Conservation (phyloP, 148 eudicot genomes). For the Camellia japonica region DNA sequence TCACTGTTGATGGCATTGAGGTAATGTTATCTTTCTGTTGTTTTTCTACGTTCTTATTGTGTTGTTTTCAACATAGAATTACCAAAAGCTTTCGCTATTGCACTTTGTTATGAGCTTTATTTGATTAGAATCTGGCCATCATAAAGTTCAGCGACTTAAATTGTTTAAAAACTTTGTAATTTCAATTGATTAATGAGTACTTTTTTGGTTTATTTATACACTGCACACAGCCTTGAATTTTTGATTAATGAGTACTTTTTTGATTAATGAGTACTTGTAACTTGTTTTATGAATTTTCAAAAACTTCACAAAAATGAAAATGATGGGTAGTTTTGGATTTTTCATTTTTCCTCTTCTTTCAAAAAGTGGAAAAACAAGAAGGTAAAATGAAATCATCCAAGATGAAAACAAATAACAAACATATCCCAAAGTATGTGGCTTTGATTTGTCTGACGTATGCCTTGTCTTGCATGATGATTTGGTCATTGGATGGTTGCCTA, state of each 20-base stretch:
- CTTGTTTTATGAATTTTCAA: too few relatives aligned
- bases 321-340: too few relatives aligned
- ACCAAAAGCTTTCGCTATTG: too few relatives aligned
- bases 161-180: too few relatives aligned
- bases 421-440: background rate
- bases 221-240: background rate
- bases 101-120: background rate
- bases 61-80: background rate
- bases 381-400: too few relatives aligned
- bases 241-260: too few relatives aligned
- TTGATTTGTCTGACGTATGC: background rate
- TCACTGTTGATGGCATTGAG: constrained; percentile 94
- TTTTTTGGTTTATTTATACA: background rate
- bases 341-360: too few relatives aligned
- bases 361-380: too few relatives aligned
- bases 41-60: background rate
- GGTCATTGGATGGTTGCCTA: background rate
- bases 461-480: background rate
- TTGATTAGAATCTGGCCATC: background rate
- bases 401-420: too few relatives aligned
- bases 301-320: too few relatives aligned
- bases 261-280: too few relatives aligned
- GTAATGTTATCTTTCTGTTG: constrained; percentile 24
- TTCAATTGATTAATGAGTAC: background rate
- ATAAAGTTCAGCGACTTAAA: background rate